Conservation (phyloP, 2,329 filamentous ascomycete genomes). For the Sporothrix inflata region DNA sequence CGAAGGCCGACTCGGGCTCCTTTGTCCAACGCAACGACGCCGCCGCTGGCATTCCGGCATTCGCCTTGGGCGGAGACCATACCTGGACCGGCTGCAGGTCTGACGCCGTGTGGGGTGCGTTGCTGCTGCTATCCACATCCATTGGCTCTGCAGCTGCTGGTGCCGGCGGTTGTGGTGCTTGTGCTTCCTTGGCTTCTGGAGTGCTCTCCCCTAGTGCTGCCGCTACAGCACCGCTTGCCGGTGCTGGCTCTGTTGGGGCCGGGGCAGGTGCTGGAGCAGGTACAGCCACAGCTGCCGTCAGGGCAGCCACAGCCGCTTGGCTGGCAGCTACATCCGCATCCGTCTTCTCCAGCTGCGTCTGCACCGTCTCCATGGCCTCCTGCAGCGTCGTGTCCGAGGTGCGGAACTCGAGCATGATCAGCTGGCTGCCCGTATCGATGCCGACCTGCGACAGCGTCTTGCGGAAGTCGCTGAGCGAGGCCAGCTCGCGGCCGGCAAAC, state of each 20-base stretch:
- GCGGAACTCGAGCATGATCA: conserved; percentile 78
- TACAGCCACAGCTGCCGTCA: conserved; percentile 26
- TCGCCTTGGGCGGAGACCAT: conserved; percentile 74
- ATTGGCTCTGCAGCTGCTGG: conserved; percentile 9
- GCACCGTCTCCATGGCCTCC: conserved; percentile 81
- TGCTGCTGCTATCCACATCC: conserved; percentile 28
- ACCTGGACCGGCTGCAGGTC: conserved; percentile 65
- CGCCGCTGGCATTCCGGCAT: conserved; percentile 67
- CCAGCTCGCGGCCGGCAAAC: conserved; percentile 78
- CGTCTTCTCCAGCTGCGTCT: conserved; percentile 55
- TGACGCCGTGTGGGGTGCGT: conserved; percentile 8
- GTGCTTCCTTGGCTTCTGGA: not conserved
- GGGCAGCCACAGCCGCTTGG: conserved; percentile 30
- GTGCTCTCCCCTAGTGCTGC: not conserved
- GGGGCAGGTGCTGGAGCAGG: not conserved
- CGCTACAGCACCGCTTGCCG: not conserved
- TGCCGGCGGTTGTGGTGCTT: not conserved
- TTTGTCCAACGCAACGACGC: conserved; percentile 47
- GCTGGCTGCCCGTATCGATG: conserved; percentile 78
- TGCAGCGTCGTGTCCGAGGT: conserved; percentile 77
- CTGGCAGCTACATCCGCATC: conserved; percentile 59
- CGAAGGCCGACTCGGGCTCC: conserved; percentile 71
- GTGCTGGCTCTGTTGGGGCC: not conserved
- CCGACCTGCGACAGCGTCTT: conserved; percentile 87
- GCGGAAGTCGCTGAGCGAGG: conserved; percentile 78